Base-by-base conservation (phyloP, 1,139 yeast genomes). In the Casaregolazyma lundiana region DNA sequence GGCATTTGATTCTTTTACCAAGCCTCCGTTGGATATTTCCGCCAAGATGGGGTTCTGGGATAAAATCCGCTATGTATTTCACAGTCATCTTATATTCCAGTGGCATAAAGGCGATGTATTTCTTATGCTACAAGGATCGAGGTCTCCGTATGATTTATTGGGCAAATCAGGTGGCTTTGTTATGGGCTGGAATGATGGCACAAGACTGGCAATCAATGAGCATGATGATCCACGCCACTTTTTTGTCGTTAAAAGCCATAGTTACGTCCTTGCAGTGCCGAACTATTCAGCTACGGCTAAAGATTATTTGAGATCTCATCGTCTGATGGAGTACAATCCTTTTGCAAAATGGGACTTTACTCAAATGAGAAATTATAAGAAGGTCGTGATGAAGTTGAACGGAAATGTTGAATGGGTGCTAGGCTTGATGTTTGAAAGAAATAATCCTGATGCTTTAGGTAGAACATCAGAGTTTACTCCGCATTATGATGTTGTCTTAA, bases 31-130 rank as follows among this genome's bases (percentile, higher is more conserved):
- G 13, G 97, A 92, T 62, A 90, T 89, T 18, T 85, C 96, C 49
- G 86, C 87, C 1, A 78, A 78, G 39, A 68, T 89, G 21, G 97
- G 97, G 0, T 84, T 65, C 68, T 87, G 76, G 98, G 89, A 82
- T 60, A 82, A 81, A 57, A 66, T 81, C n/a, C 64, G 89, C 40
- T 69, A 78, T 17, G 69, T 77, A 17, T 67, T 81, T 51, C 89
- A 82, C 61, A 83, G 84, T 0, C 68, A 77, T 17, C 55, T 78
- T 36, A 61, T 60, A 5, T 65, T 80, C 44, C 60, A 64, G 7
- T 77, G 83, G 77, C 64, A 67, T 18, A 69, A 78, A 37, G 70
- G 74, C 1, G 78, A 81, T 11, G 76, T 71, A 18, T 65, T 65
- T 49, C 53, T 71, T 17, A 51, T 64, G 71, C 70, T 84, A 77